Evolutionary conservation across 2,329 filamentous ascomycete species (phyloP), one percentile per base, ranked within the genome.

Genomic region (Epichloe brachyelytri): DNA sequence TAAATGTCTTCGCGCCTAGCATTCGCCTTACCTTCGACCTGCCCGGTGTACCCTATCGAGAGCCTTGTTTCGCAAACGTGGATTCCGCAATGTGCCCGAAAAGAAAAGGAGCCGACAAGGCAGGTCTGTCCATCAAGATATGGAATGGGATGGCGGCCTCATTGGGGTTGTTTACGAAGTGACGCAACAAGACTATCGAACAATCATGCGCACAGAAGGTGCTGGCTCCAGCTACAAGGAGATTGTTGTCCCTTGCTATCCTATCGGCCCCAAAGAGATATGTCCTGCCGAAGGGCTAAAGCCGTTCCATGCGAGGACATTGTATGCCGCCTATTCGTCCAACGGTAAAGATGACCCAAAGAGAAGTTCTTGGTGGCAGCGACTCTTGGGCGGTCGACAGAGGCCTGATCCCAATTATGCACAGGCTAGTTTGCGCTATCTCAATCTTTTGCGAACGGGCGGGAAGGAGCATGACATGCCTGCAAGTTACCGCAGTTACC

Each of bases 131-230:
- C 50, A 54, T 19, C 51, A 57, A 1, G 55, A 58, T 15, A 55
- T 57, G 7, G 53, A 59, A 34, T 95, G 88, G 89, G 72, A 81
- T 56, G 90, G 89, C 61, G 87, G 88, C 4, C 76, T 98, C 2
- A 79, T 96, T 40, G 93, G 93, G 22, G 88, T 95, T 15, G 93
- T 97, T 4, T 98, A 98, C 70, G 90, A 97, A 70, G 88, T 97
- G 33, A 95, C 89, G 1, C 71, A 76, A 17, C 67, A 77, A 43
- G 93, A 98, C 69, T 98, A 87, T 64, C 77, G 82, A 6, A 85
- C 79, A 53, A 95, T 98, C 58, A 84, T 97, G 54, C 83, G 83
- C 5, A 96, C 90, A 5, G 93, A 98, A 65, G 91, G 91, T 48
- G 90, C 87, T 34, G 90, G 90, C 17, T 70, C 82, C 2, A 78